Percentiles rank a stretch among this genome's conserved stretches.
phyloP scores from a whole-genome alignment of 2,329 filamentous ascomycete genomes.

The Cladophialophora yegresii region DNA sequence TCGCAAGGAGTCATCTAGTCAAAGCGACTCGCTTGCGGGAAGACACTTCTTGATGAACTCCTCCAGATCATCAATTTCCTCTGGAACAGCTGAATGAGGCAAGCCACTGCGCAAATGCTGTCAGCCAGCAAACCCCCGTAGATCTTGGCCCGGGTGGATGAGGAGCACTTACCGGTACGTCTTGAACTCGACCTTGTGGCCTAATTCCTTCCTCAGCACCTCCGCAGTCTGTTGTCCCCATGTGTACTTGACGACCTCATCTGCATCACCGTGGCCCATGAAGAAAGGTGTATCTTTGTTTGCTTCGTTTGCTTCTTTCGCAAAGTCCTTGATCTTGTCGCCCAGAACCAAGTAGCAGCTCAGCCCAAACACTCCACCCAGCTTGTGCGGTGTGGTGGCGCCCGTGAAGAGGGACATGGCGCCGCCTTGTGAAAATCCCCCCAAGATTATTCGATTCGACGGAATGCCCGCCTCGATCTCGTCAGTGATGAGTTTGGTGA shows the following conservation, averaged over 20 bases:
- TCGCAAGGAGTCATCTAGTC: conserved; percentile 17
- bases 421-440: conserved; percentile 69
- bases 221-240: conserved; percentile 70
- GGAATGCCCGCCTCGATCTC: conserved; percentile 82
- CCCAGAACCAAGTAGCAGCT: conserved; percentile 78
- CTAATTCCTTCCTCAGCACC: conserved; percentile 66
- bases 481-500: conserved; percentile 75
- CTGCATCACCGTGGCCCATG: conserved; percentile 81
- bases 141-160: background rate
- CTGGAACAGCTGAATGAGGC: conserved; percentile 71
- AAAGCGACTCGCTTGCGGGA: conserved; percentile 21
- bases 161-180: conserved; percentile 65
- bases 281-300: conserved; percentile 81
- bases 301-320: conserved; percentile 54
- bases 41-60: conserved; percentile 55
- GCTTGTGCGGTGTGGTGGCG: conserved; percentile 69
- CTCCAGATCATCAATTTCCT: conserved; percentile 83
- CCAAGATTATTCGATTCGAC: conserved; percentile 78
- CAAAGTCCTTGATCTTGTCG: conserved; percentile 61
- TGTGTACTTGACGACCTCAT: conserved; percentile 69
- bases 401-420: conserved; percentile 83
- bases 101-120: conserved; percentile 58
- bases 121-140: background rate
- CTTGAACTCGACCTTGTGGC: conserved; percentile 73
- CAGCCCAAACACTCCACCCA: conserved; percentile 85